Evolutionary conservation across 306 rosid species (phyloP), one percentile per base, ranked within the genome.

Genomic region (Cyclanthera cordifolia): DNA sequence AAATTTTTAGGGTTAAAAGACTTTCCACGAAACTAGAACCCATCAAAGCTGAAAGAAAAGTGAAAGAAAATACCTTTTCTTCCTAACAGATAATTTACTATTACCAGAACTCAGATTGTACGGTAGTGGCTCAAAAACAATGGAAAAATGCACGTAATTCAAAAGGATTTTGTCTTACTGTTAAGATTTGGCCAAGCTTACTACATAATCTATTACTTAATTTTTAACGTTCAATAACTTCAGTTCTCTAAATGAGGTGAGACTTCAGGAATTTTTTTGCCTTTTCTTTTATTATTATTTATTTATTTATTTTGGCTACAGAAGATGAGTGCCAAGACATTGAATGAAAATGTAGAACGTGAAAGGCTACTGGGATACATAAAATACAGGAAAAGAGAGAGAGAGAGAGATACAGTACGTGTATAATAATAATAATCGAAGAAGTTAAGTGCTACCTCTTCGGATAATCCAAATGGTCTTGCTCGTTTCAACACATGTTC

Each of bases 401-500:
- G 4, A 6, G 5, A 12, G 24, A 46, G 0, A 15, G 15, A 46
- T 28, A 28, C 2, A 28, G 32, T 28, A 28, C 2, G 4, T 2
- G 4, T 28, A 28, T 28, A 28, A 28, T 28, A 28, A 28, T 28
- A 28, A 28, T 28, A 28, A 28, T 28, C 9, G n/a, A n/a, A n/a
- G n/a, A n/a, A n/a, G n/a, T 25, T 27, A 72, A 30, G 63, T 70
- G 49, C 69, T 88, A 94, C 99, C 75, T 94, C 99, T 72, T 94
- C 97, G 43, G 91, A 74, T 79, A 87, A 74, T 81, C 96, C 95
- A 50, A 94, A 90, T 65, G 96, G 92, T 78, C 95, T 88, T 73
- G 97, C 72, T 82, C 97, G 84, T 94, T 94, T 94, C 82, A 94
- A 52, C 70, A 86, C 95, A 74, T 83, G 90, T 70, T 94, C 99